A percentile compares a stretch with the other conserved stretches of the same genome.
phyloP scores from a whole-genome alignment of 2,329 filamentous ascomycete genomes.

The Chalaropsis thielavioides region DNA sequence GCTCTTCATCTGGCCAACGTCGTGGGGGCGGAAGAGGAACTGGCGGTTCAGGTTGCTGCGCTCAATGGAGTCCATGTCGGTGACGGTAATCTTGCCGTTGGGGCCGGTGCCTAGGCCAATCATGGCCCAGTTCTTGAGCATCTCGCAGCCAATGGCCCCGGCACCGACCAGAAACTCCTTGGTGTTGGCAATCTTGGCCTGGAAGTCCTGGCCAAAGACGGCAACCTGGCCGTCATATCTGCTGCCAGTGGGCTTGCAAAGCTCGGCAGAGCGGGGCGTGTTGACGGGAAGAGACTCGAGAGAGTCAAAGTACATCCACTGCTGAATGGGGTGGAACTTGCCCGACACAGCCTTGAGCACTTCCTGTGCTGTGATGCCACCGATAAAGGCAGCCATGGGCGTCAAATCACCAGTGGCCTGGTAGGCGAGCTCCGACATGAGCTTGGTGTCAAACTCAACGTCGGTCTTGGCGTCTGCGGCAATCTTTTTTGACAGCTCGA shows the following conservation, averaged over 20 bases:
- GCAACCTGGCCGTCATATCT: constrained; percentile 96
- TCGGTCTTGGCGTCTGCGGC: constrained; percentile 62
- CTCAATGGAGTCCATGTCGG: constrained; percentile 97
- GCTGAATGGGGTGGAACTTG: constrained; percentile 89
- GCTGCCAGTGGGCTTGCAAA: constrained; percentile 70
- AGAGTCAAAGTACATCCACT: constrained; percentile 96
- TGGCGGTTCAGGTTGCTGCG: constrained; percentile 97
- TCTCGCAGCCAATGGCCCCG: constrained; percentile 95
- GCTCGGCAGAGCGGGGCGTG: constrained; percentile 62
- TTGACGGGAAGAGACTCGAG: constrained; percentile 82
- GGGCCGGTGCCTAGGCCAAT: constrained; percentile 84
- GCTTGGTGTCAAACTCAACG: constrained; percentile 77
- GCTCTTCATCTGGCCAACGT: constrained; percentile 94
- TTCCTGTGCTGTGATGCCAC: constrained; percentile 85
- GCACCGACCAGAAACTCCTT: constrained; percentile 92
- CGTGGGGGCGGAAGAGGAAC: constrained; percentile 84
- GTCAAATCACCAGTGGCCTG: constrained; percentile 83
- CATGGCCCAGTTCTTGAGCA: constrained; percentile 99
- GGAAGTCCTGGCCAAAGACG: constrained; percentile 84
- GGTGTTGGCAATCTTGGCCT: constrained; percentile 81
- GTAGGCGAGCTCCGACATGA: constrained; percentile 85
- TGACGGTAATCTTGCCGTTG: constrained; percentile 77
- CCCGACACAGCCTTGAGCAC: constrained; percentile 93
- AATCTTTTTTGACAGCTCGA: constrained; percentile 61
- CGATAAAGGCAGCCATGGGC: constrained; percentile 89